These are phyloP conservation scores for Gossypium raimondii DNA, from an alignment of 345 rosid species.

Conservation along the genomic window DNA sequence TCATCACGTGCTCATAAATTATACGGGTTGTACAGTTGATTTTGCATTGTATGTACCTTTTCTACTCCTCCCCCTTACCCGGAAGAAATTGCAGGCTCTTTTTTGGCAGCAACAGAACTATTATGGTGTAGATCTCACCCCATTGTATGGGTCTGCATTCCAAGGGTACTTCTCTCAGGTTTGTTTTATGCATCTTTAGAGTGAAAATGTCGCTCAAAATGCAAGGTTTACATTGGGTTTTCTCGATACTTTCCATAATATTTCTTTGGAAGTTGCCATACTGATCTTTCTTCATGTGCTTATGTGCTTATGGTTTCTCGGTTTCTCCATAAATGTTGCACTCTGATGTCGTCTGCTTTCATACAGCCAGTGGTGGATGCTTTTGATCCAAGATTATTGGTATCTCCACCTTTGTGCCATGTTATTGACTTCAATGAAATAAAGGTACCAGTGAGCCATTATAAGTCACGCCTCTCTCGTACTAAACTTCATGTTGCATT, in stretches of 20 bases:
- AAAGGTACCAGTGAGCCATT: slow-evolving; percentile 50
- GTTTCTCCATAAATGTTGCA: slow-evolving; percentile 5
- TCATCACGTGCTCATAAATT: not conserved
- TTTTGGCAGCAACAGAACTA: slow-evolving; percentile 98
- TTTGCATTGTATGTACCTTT: not conserved
- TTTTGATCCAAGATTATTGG: slow-evolving; percentile 95
- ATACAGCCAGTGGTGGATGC: slow-evolving; percentile 98
- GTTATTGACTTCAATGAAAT: slow-evolving; percentile 63
- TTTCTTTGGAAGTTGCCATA: not conserved
- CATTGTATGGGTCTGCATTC: slow-evolving; percentile 76
- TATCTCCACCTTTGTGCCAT: slow-evolving; percentile 68
- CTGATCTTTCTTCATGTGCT: not conserved
- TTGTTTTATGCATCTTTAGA: slow-evolving; percentile 13
- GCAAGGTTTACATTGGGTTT: not conserved
- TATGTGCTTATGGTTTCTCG: not conserved
- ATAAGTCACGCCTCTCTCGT: not conserved
- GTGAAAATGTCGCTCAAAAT: not conserved
- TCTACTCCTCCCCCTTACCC: not conserved
- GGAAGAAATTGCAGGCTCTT: slow-evolving; percentile 54
- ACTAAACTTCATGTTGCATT: not conserved
- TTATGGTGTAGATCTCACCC: slow-evolving; percentile 86
- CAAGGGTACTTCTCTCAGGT: slow-evolving; percentile 98
- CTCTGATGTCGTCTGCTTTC: slow-evolving; percentile 16
- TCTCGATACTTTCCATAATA: not conserved
- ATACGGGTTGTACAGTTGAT: not conserved